phyloP scores from a whole-genome alignment of 2,329 filamentous ascomycete species.

The Fusarium sp. region DNA sequence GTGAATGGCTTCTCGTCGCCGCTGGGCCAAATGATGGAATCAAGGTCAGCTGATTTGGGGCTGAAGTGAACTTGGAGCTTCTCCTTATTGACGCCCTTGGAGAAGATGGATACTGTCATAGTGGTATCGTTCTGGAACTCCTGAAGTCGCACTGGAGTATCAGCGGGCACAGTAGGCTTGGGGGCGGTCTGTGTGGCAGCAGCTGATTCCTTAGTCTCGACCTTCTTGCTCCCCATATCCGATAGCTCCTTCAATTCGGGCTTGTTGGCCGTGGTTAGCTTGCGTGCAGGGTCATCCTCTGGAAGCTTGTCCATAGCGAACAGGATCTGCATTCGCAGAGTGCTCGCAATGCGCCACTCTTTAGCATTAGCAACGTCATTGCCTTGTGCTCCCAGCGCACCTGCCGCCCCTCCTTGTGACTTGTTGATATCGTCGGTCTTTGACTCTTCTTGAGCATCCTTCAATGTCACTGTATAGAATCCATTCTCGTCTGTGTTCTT shows the following conservation, averaged over 20 bases:
- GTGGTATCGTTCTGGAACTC: conserved; percentile 49
- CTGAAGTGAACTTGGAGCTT: conserved; percentile 51
- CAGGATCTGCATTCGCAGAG: conserved; percentile 60
- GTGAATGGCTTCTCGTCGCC: conserved; percentile 71
- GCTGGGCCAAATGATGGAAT: conserved; percentile 47
- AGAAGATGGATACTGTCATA: conserved; percentile 54
- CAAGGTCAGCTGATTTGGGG: conserved; percentile 39
- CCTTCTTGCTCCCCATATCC: conserved; percentile 10
- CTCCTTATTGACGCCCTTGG: conserved; percentile 54
- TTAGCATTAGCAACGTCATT: conserved; percentile 20
- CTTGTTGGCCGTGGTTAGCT: conserved; percentile 50
- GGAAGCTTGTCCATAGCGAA: conserved; percentile 55
- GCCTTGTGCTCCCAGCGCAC: neutral
- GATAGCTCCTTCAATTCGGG: conserved; percentile 47
- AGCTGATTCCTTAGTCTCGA: neutral
- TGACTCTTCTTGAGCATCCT: conserved; percentile 43
- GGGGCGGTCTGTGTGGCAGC: neutral
- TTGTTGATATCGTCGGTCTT: conserved; percentile 46
- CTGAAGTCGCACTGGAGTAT: conserved; percentile 43
- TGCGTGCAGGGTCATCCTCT: conserved; percentile 56
- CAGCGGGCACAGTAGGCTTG: conserved; percentile 34
- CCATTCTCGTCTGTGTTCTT: conserved; percentile 55
- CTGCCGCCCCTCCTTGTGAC: neutral
- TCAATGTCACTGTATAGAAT: conserved; percentile 55
- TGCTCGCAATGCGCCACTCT: conserved; percentile 54